phyloP scores from a whole-genome alignment of 768 basidiomycete species.

The Leucosporidium creatinivorum region DNA sequence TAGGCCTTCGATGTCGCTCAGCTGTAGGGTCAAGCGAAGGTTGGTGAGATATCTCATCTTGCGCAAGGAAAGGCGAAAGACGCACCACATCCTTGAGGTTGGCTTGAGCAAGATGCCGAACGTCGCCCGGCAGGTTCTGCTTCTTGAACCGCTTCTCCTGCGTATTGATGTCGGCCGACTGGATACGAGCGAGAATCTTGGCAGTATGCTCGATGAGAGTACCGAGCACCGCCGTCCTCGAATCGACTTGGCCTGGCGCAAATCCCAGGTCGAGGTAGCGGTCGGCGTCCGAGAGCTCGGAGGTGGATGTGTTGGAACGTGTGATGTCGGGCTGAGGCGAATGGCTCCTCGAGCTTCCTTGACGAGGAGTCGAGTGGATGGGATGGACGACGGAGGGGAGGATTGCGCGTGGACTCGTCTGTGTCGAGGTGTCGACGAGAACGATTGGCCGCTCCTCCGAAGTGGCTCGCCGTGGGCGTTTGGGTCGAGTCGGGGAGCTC shows the following conservation, averaged over 20 bases:
- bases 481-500: background rate
- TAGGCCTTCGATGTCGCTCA: conserved; percentile 56
- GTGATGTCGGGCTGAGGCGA: background rate
- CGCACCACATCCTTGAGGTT: conserved; percentile 67
- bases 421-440: conserved; percentile 12
- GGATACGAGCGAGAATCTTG: conserved; percentile 57
- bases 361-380: background rate
- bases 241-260: conserved; percentile 1
- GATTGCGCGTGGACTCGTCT: conserved; percentile 7
- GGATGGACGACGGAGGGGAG: background rate
- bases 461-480: background rate
- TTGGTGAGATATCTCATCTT: background rate
- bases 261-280: background rate
- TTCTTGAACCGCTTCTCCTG: conserved; percentile 83
- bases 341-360: background rate
- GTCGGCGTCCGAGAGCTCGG: conserved; percentile 11
- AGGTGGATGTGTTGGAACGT: conserved; percentile 3
- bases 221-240: conserved; percentile 38
- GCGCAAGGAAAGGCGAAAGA: background rate
- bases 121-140: conserved; percentile 72
- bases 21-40: conserved; percentile 2
- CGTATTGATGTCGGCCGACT: conserved; percentile 73
- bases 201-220: conserved; percentile 49
- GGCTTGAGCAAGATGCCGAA: conserved; percentile 73
- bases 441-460: background rate